Percentiles rank a stretch among this genome's conserved stretches.
phyloP scores from a whole-genome alignment of 495 filamentous ascomycete species.

The Oidiodendron maius region DNA sequence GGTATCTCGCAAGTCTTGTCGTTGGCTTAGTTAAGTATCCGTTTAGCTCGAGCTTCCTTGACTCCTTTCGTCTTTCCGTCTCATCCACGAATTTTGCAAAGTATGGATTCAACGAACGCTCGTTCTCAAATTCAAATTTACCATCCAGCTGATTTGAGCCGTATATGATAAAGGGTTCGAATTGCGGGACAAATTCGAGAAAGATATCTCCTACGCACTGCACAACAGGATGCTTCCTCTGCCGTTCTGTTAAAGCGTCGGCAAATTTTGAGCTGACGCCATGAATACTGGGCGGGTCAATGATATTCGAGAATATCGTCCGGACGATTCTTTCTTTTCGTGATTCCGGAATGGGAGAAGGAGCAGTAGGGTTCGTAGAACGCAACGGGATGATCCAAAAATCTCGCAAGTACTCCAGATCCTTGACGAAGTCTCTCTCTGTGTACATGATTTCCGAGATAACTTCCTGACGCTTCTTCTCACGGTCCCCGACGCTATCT shows the following conservation, averaged over 20 bases:
- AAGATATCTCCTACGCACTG: constrained; percentile 91
- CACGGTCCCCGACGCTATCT: constrained; percentile 77
- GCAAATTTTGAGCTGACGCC: constrained; percentile 83
- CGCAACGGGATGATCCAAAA: constrained; percentile 97
- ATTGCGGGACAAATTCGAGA: constrained; percentile 81
- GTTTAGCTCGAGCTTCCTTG: constrained; percentile 93
- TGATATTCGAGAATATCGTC: constrained; percentile 92
- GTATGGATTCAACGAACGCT: constrained; percentile 76
- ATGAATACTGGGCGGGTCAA: constrained; percentile 74
- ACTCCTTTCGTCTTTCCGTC: constrained; percentile 92
- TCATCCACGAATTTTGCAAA: constrained; percentile 96
- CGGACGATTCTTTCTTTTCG: constrained; percentile 85
- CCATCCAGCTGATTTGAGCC: constrained; percentile 94
- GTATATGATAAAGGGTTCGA: constrained; percentile 95
- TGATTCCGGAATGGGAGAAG: constrained; percentile 83
- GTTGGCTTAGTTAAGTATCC: constrained; percentile 98
- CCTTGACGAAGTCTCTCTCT: constrained; percentile 98
- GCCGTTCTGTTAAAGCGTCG: constrained; percentile 78
- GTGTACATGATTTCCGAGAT: constrained; percentile 99
- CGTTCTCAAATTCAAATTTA: constrained; percentile 97
- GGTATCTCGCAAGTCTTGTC: constrained; percentile 91
- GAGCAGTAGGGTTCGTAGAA: constrained; percentile 52
- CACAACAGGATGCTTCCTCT: constrained; percentile 86
- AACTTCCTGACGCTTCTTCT: constrained; percentile 97
- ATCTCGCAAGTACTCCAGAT: constrained; percentile 94